Evolutionary conservation across 176 grass and related monocot genomes (phyloP), one percentile per base, ranked within the genome.

Genomic region (Paspalum notatum): DNA sequence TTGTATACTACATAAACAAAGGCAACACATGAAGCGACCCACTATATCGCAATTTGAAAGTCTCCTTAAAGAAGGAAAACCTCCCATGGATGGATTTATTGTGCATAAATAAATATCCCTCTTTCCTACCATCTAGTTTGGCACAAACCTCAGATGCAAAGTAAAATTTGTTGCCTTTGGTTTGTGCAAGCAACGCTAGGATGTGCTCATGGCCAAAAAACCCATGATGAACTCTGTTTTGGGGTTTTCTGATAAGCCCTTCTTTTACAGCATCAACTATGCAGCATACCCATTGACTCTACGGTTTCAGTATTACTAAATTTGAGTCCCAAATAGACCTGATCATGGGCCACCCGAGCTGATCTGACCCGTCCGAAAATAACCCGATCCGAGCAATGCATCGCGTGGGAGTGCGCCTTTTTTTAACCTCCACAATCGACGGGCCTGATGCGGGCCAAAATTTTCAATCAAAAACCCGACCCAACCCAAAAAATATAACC

Each of bases 111-210:
- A 22, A 58, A 38, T 54, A 67, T 22, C 38, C 7, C 22, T 58
- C 15, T 25, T 52, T 26, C 55, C 4, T 56, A 53, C 37, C 14
- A 55, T 71, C 7, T 8, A 53, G 44, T 12, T 65, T 61, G 42
- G 16, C 59, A 58, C 49, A 53, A 57, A 5, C 15, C 49, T 27
- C 41, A 71, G 73, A 88, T 58, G 14, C 20, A 65, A 68, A 72
- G 57, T 42, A 25, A 72, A 72, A 24, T 72, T 8, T 20, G 37
- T 1, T 72, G 47, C 32, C 72, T 83, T 58, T 41, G 1, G 21
- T 59, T 48, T 41, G 73, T 66, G 20, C 77, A 82, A 77, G 79
- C 79, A 77, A 71, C 25, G 15, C 25, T 44, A 66, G 27, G 66
- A 64, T 72, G 16, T 58, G 47, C 58, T 26, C 27, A 83, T 48